Base-by-base conservation (phyloP, 345 rosid species). In the Noccaea caerulescens region DNA sequence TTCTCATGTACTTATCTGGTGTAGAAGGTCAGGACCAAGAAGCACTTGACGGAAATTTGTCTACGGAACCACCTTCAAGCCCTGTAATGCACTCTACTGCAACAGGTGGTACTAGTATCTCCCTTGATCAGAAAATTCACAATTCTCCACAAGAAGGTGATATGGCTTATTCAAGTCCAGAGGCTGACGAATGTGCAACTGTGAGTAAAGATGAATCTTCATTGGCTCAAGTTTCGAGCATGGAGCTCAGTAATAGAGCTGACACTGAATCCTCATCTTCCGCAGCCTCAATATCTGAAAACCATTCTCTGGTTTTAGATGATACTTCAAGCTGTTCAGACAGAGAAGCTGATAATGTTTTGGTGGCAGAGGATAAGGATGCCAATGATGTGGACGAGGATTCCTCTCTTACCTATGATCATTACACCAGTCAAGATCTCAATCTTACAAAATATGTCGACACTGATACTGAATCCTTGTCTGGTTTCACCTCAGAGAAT, bases 21-120 rank as follows among this genome's bases (percentile, higher is more conserved):
- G 68, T 75, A 76, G 72, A 80, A 81, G 85, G 82, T 64, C 82
- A 75, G 80, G 76, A 59, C 46, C 72, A 68, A 63, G 78, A 54
- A 77, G 71, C 49, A 59, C 41, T 39, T 13, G 74, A 50, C 11
- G 47, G 14, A 13, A 42, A 25, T 38, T 58, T 59, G 47, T 51
- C 41, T 58, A 27, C 36, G 13, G 13, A 58, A 12, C 66, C 3
- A 58, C 14, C 47, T 73, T 47, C 72, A 33, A 49, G 47, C 46
- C 49, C 25, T 25, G 39, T 30, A n/a, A 1, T 57, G 41, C 8
- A 49, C 57, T 12, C 37, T 2, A 57, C 34, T 65, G 51, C 51
- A 56, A 16, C 36, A 57, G 47, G 58, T 18, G 47, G 37, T 18
- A 18, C 20, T 27, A 67, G 63, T 6, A 18, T 75, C 44, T 10